Conservation (phyloP, 1,284 basidiomycete genomes). For the Albatrellus sp. region DNA sequence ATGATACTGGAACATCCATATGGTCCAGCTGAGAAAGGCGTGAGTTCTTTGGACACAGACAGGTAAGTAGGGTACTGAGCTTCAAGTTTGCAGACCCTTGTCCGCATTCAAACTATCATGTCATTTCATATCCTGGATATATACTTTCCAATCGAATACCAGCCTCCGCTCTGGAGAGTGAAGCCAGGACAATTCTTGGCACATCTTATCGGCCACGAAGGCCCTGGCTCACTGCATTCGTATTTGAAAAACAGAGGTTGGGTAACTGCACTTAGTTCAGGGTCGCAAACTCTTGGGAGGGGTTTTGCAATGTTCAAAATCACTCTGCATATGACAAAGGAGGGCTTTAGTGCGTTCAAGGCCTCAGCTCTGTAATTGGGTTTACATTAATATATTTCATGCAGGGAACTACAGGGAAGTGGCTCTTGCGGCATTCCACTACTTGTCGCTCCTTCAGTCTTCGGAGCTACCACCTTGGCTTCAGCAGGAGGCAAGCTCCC, state of each 20-base stretch:
- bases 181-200: constrained; percentile 78
- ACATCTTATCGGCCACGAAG: constrained; percentile 94
- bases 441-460: constrained; percentile 71
- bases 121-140: constrained; percentile 82
- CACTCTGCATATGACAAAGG: constrained; percentile 70
- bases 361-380: background rate
- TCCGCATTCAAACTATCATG: constrained; percentile 87
- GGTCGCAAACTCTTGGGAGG: constrained; percentile 61
- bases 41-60: constrained; percentile 27
- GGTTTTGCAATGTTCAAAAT: constrained; percentile 90
- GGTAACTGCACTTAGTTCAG: constrained; percentile 73
- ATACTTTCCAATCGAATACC: constrained; percentile 80
- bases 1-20: constrained; percentile 71
- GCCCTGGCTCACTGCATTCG: constrained; percentile 84
- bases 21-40: constrained; percentile 62
- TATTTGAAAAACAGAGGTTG: constrained; percentile 90
- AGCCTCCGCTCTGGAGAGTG: constrained; percentile 66
- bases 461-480: constrained; percentile 62
- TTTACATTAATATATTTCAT: constrained; percentile 2
- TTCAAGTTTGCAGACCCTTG: constrained; percentile 47
- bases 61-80: constrained; percentile 4
- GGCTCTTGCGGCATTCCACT: constrained; percentile 72
- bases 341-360: constrained; percentile 66
- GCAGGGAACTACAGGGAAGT: constrained; percentile 74
- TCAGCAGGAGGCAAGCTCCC: constrained; percentile 69